phyloP scores from a whole-genome alignment of 805 yeast genomes.

The Hanseniaspora pseudoguilliermondii region DNA sequence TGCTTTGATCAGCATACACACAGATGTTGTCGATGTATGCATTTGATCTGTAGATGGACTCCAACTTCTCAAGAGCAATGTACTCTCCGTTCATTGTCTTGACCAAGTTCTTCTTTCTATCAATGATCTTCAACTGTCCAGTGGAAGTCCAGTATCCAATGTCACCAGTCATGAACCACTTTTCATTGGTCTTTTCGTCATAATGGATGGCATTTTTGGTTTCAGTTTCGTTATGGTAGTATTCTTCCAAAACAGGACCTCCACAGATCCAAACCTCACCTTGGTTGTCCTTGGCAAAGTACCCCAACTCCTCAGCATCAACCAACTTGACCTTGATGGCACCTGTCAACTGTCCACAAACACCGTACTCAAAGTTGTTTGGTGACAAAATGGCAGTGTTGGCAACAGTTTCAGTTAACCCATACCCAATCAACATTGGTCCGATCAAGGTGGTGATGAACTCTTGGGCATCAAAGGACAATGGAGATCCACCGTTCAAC shows the following conservation, averaged over 20 bases:
- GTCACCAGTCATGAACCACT: constrained; percentile 93
- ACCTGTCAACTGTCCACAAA: constrained; percentile 74
- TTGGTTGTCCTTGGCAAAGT: constrained; percentile 76
- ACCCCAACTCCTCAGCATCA: constrained; percentile 85
- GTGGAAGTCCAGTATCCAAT: constrained; percentile 81
- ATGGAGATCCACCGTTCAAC: constrained; percentile 88
- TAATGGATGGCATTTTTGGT: constrained; percentile 52
- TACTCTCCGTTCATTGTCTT: constrained; percentile 96
- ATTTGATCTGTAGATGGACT: constrained; percentile 79
- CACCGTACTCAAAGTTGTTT: constrained; percentile 52
- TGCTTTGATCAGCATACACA: constrained; percentile 79
- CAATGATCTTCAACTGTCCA: constrained; percentile 75
- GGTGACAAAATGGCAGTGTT: constrained; percentile 63
- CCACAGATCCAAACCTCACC: constrained; percentile 86
- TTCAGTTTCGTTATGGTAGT: constrained; percentile 73
- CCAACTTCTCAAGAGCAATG: constrained; percentile 90
- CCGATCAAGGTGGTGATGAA: constrained; percentile 65
- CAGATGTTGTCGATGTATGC: constrained; percentile 66
- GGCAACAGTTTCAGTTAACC: constrained; percentile 92
- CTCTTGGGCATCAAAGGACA: constrained; percentile 66
- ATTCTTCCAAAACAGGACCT: constrained; percentile 56
- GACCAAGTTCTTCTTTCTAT: constrained; percentile 89
- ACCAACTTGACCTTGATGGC: constrained; percentile 76
- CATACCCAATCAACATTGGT: constrained; percentile 89
- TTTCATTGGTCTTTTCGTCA: constrained; percentile 11